Evolutionary conservation across 176 grass and related monocot species (phyloP), one percentile per base, ranked within the genome.

Genomic region (Guadua angustifolia): DNA sequence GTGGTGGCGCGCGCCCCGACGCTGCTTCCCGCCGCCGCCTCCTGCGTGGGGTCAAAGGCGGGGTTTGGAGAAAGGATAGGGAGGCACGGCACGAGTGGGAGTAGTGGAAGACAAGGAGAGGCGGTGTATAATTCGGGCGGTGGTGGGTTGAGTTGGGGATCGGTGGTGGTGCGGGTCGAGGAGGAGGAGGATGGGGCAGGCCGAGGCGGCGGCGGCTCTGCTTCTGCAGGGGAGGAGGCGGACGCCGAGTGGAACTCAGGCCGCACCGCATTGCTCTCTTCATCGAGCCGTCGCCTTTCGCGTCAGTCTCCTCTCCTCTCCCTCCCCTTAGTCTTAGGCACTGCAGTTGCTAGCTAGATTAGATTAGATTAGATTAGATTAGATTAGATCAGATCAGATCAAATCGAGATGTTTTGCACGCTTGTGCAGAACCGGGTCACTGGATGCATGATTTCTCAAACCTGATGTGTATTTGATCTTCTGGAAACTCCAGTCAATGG

Each of bases 201-300:
- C 61, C 5, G 71, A 80, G 9, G 70, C 69, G 60, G 84, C 64
- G 86, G 56, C 55, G 74, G 39, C 74, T 26, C 86, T 71, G 47
- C 86, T 83, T 38, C 42, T 89, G 70, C 83, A 74, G 78, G 63
- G 21, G 90, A 90, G 21, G 78, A 82, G 57, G 74, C 81, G 24
- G 88, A 84, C 50, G 60, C 40, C 24, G 93, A 90, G 19, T 91
- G 89, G 87, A 80, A 62, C 69, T 88, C 58, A 79, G 66, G 57
- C 89, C 97, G 45, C 93, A 94, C 52, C 97, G 93, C 89, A 94
- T 99, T 90, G 93, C 66, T 32, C 91, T 99, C 61, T 96, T 94
- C 86, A 66, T 96, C 81, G 93, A 99, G 88, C 93, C 97, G 15
- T 99, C 97, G 45, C 91, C 96, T 39, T 99, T 99, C 64, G 91